Base-by-base conservation (phyloP, 352 stramenopile species). In the Pythium angustatum region DNA sequence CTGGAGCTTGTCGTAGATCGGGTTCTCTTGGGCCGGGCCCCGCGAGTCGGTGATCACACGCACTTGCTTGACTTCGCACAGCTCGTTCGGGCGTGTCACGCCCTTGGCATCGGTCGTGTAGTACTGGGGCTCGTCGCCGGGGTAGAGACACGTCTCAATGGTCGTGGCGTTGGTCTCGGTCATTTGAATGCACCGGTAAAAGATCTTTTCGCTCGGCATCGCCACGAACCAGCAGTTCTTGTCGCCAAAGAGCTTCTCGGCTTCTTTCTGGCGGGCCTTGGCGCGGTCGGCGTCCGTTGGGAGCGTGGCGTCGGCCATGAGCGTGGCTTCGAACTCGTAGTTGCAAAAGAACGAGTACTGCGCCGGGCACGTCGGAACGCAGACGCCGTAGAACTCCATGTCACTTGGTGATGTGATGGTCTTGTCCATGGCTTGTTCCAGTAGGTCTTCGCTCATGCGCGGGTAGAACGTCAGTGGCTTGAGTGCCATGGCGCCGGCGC, bases 101-200 rank as follows among this genome's bases (percentile, higher is more conserved):
- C 80, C 81, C 17, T 79, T 77, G 1, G 79, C 68, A 9, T 76
- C 53, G 31, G 85, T 76, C 21, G 33, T 56, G 49, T 94, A 91
- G 58, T 94, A 93, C 47, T 93, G 63, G 4, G 79, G 75, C 26
- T 76, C 58, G 33, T 92, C 82, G 8, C 56, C 83, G 19, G 83
- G 87, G 54, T 90, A 78, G 6, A 96, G 38, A 50, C 87, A 96
- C 21, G 77, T 85, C 50, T 90, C 81, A 21, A 85, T 50, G 0
- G 75, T 75, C 7, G 78, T 92, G 9, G 84, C 78, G 28, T 81
- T 93, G 27, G 74, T 69, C 26, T 88, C 59, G 0, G 78, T 81
- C 50, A 82, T 73, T 51, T 88, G 85, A n/a, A 96, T 81, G 61
- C 85, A 96, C 12, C 87, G 79, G 47, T 91, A 96, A 33, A 91